Evolutionary conservation across 768 basidiomycete species (phyloP).

Genomic region (Amanita rubescens): DNA sequence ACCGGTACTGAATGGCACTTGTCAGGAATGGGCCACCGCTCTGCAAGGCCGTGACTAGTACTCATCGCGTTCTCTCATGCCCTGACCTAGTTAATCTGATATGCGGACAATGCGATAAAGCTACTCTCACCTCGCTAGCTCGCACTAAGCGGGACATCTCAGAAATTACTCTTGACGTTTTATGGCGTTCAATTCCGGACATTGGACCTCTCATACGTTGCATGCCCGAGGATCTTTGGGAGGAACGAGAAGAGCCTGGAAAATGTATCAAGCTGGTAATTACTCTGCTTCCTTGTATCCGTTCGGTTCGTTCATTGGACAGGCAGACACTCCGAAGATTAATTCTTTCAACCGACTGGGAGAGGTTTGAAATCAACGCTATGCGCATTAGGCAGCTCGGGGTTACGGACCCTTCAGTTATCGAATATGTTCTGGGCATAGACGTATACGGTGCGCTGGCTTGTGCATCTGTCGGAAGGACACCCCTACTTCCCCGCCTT

Average conservation of each 20-base stretch:
- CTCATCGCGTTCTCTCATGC: neutral
- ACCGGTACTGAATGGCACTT: too few relatives aligned
- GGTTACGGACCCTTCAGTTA: neutral
- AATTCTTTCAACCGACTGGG: conserved; percentile 1
- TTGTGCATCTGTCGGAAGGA: neutral
- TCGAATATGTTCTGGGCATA: neutral
- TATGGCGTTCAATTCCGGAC: neutral
- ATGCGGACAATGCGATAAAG: neutral
- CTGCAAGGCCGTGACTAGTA: neutral
- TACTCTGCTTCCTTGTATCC: neutral
- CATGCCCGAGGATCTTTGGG: conserved; percentile 6
- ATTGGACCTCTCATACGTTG: neutral
- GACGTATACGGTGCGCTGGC: neutral
- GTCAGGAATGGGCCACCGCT: too few relatives aligned
- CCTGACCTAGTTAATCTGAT: neutral
- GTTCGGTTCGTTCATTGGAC: neutral
- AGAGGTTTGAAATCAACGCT: neutral
- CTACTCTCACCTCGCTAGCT: neutral
- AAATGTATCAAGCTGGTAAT: neutral
- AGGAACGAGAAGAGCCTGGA: neutral
- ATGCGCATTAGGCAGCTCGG: neutral
- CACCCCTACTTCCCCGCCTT: neutral
- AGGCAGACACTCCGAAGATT: neutral
- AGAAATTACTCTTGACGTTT: neutral
- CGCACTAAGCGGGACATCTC: neutral